phyloP scores from a whole-genome alignment of 78 protist species.

The Neovahlkampfia damariscottae region DNA sequence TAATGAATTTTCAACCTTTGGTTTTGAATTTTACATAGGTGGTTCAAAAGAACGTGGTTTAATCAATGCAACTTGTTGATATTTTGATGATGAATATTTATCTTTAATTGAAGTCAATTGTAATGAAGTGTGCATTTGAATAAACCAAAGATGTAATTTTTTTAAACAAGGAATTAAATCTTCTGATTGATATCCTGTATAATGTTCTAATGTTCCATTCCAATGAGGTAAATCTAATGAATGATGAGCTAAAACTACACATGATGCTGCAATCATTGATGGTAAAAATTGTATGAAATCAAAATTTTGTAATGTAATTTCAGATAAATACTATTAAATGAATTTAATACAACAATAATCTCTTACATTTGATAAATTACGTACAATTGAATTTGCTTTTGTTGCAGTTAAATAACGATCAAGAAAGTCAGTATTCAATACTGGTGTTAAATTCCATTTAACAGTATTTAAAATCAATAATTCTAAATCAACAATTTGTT shows the following conservation, averaged over 20 bases:
- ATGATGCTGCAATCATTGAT: conserved; percentile 33
- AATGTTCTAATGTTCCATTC: neutral
- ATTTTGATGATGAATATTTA: conserved; percentile 6
- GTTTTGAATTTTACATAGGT: too few species aligned
- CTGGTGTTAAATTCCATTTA: conserved; percentile 7
- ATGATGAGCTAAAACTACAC: conserved; percentile 29
- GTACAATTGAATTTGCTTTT: conserved; percentile 32
- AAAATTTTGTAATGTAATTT: conserved; percentile 34
- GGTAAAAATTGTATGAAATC: conserved; percentile 22
- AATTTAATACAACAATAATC: neutral
- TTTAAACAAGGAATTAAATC: neutral
- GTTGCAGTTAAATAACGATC: conserved; percentile 77
- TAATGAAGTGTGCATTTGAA: neutral
- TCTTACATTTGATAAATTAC: conserved; percentile 35
- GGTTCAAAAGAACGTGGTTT: too few species aligned
- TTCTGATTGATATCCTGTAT: neutral
- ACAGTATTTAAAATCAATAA: conserved; percentile 10
- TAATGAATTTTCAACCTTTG: too few species aligned
- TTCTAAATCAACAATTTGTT: conserved; percentile 14
- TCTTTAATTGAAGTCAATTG: neutral
- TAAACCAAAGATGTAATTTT: neutral
- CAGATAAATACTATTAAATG: conserved; percentile 18
- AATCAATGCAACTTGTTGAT: neutral
- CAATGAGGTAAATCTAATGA: neutral
- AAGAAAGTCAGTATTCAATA: conserved; percentile 39